Percentiles rank a stretch among this genome's conserved stretches.
phyloP scores from a whole-genome alignment of 768 basidiomycete species.

The Dioszegia hungarica region DNA sequence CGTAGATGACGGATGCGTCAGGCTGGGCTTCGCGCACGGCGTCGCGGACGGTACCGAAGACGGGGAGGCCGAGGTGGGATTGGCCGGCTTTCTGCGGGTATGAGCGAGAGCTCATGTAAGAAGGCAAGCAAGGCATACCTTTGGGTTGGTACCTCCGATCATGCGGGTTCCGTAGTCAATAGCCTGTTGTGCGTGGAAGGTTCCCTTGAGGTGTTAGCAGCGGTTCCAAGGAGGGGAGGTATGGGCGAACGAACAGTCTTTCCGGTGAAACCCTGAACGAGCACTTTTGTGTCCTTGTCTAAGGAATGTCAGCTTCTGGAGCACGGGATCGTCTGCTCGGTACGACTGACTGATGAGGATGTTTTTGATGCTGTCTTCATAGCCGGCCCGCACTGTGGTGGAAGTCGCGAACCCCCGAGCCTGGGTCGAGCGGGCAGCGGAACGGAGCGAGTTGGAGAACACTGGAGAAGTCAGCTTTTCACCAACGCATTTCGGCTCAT shows the following conservation, averaged over 20 bases:
- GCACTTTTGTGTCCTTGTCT: slow-evolving; percentile 86
- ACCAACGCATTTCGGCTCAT: not conserved
- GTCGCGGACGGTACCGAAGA: slow-evolving; percentile 88
- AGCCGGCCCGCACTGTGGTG: slow-evolving; percentile 61
- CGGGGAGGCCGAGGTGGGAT: slow-evolving; percentile 88
- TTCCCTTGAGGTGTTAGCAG: slow-evolving; percentile 57
- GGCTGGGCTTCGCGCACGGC: slow-evolving; percentile 80
- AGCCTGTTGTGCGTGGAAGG: slow-evolving; percentile 93
- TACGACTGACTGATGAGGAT: slow-evolving; percentile 61
- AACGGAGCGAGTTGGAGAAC: slow-evolving; percentile 27
- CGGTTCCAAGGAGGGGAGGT: not conserved
- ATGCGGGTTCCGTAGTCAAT: slow-evolving; percentile 92
- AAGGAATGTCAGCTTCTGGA: not conserved
- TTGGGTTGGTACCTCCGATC: slow-evolving; percentile 86
- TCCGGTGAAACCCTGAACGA: slow-evolving; percentile 77
- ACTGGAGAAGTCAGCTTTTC: slow-evolving; percentile 4
- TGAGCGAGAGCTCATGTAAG: not conserved
- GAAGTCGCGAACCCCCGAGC: slow-evolving; percentile 74
- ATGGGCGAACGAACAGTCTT: slow-evolving; percentile 68
- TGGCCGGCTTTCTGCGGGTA: slow-evolving; percentile 83
- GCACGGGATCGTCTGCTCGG: not conserved
- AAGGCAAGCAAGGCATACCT: slow-evolving; percentile 18
- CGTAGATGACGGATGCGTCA: slow-evolving; percentile 93
- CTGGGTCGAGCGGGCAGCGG: slow-evolving; percentile 28
- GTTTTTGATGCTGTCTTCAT: slow-evolving; percentile 86